Conservation (phyloP, 768 basidiomycete genomes). For the Russula olivacea region DNA sequence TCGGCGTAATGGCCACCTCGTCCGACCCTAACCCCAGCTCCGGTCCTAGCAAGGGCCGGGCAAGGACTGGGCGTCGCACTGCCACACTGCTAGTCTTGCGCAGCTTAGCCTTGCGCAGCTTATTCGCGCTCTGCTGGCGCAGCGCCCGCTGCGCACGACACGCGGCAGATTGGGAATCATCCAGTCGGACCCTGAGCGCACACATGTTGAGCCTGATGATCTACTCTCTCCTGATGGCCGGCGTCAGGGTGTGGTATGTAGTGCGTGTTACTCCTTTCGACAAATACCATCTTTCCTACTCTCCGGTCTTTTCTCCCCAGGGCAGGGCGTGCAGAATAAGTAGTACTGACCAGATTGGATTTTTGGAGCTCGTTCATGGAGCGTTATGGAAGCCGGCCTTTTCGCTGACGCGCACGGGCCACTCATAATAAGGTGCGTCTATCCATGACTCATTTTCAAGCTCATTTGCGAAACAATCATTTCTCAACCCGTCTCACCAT, state of each 20-base stretch:
- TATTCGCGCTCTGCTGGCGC: constrained; percentile 40
- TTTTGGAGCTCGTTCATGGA: constrained; percentile 29
- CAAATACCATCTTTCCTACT: too few species aligned
- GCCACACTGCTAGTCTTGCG: too few species aligned
- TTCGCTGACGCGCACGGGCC: constrained; percentile 33
- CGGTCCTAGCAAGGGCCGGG: too few species aligned
- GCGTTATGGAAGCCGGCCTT: constrained; percentile 32
- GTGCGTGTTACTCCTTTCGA: neutral
- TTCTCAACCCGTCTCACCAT: constrained; percentile 36
- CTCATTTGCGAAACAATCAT: too few species aligned
- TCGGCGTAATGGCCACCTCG: constrained; percentile 57
- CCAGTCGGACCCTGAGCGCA: constrained; percentile 38
- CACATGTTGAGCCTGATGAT: constrained; percentile 52
- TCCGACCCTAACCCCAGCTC: too few species aligned
- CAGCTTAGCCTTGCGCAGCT: constrained; percentile 31
- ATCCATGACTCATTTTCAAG: too few species aligned
- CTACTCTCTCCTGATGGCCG: constrained; percentile 31
- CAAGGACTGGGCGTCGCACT: too few species aligned
- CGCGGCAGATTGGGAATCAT: constrained; percentile 43
- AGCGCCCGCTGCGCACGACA: constrained; percentile 33
- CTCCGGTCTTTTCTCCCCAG: too few species aligned
- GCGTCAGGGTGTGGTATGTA: constrained; percentile 34
- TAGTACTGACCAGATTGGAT: neutral
- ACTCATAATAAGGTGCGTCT: constrained; percentile 35
- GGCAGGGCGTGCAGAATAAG: neutral